Conservation (phyloP, 2,329 filamentous ascomycete genomes). For the Thielaviopsis musarum region DNA sequence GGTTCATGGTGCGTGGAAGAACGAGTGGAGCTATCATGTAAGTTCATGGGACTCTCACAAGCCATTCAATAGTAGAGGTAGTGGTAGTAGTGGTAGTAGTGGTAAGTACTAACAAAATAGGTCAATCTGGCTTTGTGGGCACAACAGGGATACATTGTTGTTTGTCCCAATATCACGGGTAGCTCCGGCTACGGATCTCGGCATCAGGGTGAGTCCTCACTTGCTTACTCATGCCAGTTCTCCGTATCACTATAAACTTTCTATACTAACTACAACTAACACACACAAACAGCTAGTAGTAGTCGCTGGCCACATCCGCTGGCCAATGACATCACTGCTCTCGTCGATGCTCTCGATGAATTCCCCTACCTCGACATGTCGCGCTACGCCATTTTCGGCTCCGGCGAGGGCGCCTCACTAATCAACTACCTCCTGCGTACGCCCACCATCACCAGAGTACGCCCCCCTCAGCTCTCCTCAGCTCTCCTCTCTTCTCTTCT, state of each 20-base stretch:
- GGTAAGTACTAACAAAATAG: slow-evolving; percentile 14
- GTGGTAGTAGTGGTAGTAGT: background rate
- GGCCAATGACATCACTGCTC: slow-evolving; percentile 32
- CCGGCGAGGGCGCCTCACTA: slow-evolving; percentile 43
- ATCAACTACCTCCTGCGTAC: slow-evolving; percentile 42
- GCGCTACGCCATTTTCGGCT: slow-evolving; percentile 35
- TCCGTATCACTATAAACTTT: no score
- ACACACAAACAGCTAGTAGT: background rate
- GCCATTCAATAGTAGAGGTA: no score
- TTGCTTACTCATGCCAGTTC: no score
- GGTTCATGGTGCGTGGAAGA: slow-evolving; percentile 31
- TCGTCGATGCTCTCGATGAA: slow-evolving; percentile 32
- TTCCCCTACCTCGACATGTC: slow-evolving; percentile 36
- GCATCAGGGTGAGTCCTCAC: slow-evolving; percentile 15
- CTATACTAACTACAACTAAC: no score
- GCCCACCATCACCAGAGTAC: slow-evolving; percentile 28
- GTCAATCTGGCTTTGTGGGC: slow-evolving; percentile 41
- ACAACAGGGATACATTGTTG: slow-evolving; percentile 42
- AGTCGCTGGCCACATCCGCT: slow-evolving; percentile 1
- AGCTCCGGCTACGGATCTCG: slow-evolving; percentile 37
- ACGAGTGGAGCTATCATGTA: slow-evolving; percentile 32
- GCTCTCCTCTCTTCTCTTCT: no score
- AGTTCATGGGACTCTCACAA: slow-evolving; percentile 11
- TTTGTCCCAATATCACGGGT: slow-evolving; percentile 42
- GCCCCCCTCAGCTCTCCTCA: background rate